A percentile compares a stretch with the other conserved stretches of the same genome.
Evolutionary conservation across 345 rosid species (phyloP).

Genomic region (Jatropha curcas): DNA sequence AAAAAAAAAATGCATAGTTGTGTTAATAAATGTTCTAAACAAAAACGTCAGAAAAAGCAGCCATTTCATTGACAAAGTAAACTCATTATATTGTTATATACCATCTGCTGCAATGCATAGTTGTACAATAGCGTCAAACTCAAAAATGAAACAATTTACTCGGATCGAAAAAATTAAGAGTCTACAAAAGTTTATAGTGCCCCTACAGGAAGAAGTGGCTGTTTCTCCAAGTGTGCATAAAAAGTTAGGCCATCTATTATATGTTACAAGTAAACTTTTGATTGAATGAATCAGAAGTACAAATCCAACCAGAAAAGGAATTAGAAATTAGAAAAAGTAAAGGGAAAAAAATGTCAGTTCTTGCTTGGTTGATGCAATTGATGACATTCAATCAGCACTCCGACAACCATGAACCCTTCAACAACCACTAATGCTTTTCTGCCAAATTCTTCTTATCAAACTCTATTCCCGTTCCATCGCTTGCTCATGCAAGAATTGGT

Average conservation of each 20-base stretch:
- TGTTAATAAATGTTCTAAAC: too few species aligned
- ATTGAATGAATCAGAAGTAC: not conserved
- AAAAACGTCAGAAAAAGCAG: not conserved
- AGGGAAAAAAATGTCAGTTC: not conserved
- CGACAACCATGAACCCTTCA: not conserved
- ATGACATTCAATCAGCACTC: not conserved
- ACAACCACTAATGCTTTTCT: not conserved
- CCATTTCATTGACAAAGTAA: not conserved
- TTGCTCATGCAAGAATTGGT: constrained; percentile 15
- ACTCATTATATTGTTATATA: not conserved
- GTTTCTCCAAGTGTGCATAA: not conserved
- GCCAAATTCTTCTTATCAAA: not conserved
- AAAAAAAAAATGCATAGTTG: too few species aligned
- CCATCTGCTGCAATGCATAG: not conserved
- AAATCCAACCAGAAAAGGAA: not conserved
- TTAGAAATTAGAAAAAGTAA: not conserved
- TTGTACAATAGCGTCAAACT: not conserved
- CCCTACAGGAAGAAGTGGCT: not conserved
- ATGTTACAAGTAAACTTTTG: not conserved
- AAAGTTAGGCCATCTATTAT: not conserved
- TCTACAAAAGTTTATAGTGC: not conserved
- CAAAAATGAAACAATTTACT: not conserved
- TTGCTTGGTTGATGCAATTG: not conserved
- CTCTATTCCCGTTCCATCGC: constrained; percentile 18
- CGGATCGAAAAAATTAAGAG: not conserved